Conservation (phyloP, 192 early-diverging fungal species). For the Martensiomyces pterosporus region DNA sequence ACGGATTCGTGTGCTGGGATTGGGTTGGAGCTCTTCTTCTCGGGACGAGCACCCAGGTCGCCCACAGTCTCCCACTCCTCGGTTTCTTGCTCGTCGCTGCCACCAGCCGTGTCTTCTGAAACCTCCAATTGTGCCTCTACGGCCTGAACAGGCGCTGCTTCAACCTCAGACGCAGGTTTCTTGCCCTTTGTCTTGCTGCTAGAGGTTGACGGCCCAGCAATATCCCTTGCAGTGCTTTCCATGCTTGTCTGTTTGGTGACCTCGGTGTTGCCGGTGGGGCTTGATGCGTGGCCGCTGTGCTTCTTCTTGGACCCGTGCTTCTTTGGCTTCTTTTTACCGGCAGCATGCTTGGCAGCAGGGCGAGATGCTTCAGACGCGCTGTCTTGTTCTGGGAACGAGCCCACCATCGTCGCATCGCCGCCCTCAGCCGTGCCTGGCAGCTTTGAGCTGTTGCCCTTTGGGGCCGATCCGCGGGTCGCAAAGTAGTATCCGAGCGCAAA, state of each 20-base stretch:
- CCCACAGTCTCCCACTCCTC: conserved; percentile 26
- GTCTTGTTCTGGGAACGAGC: conserved; percentile 12
- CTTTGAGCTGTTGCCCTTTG: not conserved
- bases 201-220: no score
- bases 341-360: no score
- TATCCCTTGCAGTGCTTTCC: no score
- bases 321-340: not conserved
- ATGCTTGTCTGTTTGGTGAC: no score
- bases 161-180: no score
- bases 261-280: no score
- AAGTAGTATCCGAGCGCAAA: conserved; percentile 35
- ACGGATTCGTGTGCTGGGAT: conserved; percentile 28
- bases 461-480: conserved; percentile 4
- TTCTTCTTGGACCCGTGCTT: conserved; percentile 9
- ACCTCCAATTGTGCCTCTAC: no score
- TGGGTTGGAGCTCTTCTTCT: not conserved
- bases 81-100: no score
- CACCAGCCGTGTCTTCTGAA: no score
- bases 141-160: no score
- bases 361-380: not conserved
- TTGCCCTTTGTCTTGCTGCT: no score
- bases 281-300: no score
- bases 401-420: conserved; percentile 1
- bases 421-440: not conserved
- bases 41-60: conserved; percentile 6